Evolutionary conservation across 2,329 filamentous ascomycete species (phyloP).

Genomic region (Sporothrix humicola): DNA sequence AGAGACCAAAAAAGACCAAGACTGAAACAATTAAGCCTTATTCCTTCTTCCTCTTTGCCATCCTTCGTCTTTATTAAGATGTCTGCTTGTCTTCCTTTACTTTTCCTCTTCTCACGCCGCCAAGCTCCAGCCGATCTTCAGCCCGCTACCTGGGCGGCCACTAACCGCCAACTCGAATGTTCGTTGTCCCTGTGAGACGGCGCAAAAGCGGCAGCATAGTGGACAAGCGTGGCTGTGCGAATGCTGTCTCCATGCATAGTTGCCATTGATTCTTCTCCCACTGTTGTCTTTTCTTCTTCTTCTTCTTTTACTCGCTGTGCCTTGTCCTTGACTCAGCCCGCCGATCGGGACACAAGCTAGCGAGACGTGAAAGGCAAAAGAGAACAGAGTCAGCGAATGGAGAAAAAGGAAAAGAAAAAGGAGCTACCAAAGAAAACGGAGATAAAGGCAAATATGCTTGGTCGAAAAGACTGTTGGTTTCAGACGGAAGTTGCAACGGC

Average conservation of each 20-base stretch:
- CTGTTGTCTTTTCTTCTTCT: background rate
- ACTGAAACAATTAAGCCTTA: background rate
- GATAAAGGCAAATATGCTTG: background rate
- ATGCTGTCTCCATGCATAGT: background rate
- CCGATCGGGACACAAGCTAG: background rate
- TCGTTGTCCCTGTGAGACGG: background rate
- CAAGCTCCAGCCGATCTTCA: background rate
- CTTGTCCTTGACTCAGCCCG: background rate
- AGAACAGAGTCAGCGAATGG: background rate
- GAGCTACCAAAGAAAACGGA: background rate
- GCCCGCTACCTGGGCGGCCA: background rate
- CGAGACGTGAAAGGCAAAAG: background rate
- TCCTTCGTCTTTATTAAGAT: background rate
- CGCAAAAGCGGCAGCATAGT: background rate
- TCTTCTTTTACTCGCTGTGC: too few species aligned
- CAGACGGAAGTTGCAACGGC: background rate
- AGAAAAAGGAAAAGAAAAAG: too few species aligned
- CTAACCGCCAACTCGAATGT: background rate
- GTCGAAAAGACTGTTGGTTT: too few species aligned
- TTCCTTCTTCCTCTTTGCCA: background rate
- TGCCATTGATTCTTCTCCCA: background rate
- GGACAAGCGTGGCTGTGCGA: background rate
- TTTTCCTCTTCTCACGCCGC: background rate
- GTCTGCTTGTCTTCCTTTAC: background rate
- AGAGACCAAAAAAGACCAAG: background rate